Percentiles rank a stretch among this genome's conserved stretches.
Conservation (phyloP, 306 rosid species). For the Medicago lupulina region DNA sequence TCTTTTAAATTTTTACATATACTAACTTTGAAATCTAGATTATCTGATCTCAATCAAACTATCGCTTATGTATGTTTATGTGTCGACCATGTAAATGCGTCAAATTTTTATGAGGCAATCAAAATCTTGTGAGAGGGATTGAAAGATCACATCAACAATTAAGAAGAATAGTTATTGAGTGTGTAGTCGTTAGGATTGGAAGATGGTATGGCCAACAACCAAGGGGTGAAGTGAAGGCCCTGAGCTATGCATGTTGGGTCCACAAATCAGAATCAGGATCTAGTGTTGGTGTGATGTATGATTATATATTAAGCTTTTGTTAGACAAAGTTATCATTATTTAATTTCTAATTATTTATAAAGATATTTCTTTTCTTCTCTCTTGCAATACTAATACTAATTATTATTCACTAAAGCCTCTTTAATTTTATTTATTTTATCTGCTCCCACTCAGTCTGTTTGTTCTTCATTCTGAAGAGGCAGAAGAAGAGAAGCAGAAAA, state of each 20-base stretch:
- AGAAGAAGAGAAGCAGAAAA: constrained; percentile 37
- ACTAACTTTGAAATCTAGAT: too few species aligned
- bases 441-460: constrained; percentile 54
- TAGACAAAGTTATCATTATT: constrained; percentile 46
- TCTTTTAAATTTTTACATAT: too few species aligned
- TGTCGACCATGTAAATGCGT: neutral
- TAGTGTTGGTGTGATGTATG: constrained; percentile 67
- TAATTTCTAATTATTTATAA: constrained; percentile 41
- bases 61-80: too few species aligned
- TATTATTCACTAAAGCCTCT: constrained; percentile 44
- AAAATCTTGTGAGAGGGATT: constrained; percentile 31
- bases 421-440: constrained; percentile 27
- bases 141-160: constrained; percentile 56
- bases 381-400: constrained; percentile 34
- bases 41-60: neutral
- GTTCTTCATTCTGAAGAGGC: constrained; percentile 41
- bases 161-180: constrained; percentile 55
- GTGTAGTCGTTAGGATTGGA: constrained; percentile 69
- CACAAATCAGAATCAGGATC: constrained; percentile 92
- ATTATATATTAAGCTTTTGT: constrained; percentile 58
- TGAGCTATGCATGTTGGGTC: constrained; percentile 70
- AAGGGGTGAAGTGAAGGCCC: constrained; percentile 49
- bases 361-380: constrained; percentile 32
- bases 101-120: too few species aligned
- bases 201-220: constrained; percentile 75